Conservation (phyloP, 768 basidiomycete genomes). For the Melanogaster broomeanus region DNA sequence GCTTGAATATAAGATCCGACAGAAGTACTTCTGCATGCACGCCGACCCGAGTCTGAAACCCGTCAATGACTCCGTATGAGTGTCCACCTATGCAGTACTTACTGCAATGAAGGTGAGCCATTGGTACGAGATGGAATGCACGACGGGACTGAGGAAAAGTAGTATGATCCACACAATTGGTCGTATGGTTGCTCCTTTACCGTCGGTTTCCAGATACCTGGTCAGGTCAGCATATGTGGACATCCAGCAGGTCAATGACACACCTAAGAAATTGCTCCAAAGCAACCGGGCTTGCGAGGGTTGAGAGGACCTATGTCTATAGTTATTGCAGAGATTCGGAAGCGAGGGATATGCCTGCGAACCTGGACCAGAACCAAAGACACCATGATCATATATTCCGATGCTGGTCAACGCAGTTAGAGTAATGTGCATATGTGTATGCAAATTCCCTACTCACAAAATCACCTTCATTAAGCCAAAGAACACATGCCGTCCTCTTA, state of each 20-base stretch:
- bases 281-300: slow-evolving; percentile 5
- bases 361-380: slow-evolving; percentile 1
- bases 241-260: neutral
- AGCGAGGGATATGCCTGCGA: neutral
- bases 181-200: slow-evolving; percentile 45
- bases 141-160: slow-evolving; percentile 48
- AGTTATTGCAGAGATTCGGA: neutral
- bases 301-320: neutral
- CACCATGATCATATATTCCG: slow-evolving; percentile 1
- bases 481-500: neutral
- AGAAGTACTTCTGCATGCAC: slow-evolving; percentile 54
- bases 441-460: slow-evolving; percentile 1
- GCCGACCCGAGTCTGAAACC: slow-evolving; percentile 40
- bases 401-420: neutral
- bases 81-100: too few relatives aligned
- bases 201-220: slow-evolving; percentile 60
- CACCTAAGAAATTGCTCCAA: slow-evolving; percentile 9
- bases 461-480: slow-evolving; percentile 2
- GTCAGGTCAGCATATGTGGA: neutral
- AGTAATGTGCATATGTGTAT: neutral
- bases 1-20: slow-evolving; percentile 54
- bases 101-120: slow-evolving; percentile 47
- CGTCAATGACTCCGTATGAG: too few relatives aligned
- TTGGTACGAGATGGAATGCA: slow-evolving; percentile 47
- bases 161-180: slow-evolving; percentile 72